These are phyloP conservation scores for Suillus discolor DNA, from an alignment of 768 basidiomycete species.

Conservation along the genomic window DNA sequence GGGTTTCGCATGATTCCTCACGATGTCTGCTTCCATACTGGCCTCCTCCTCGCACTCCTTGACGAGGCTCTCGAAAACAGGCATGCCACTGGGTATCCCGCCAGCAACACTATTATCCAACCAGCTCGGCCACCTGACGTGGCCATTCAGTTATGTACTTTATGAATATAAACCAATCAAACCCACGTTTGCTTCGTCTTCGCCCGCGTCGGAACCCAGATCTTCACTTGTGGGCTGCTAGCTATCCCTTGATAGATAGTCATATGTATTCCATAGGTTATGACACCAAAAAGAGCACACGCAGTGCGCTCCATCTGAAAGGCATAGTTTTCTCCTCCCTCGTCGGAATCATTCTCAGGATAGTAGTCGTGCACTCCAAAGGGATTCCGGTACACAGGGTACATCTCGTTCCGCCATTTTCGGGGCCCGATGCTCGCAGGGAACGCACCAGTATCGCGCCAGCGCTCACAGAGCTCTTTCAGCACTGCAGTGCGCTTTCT, in stretches of 20 bases:
- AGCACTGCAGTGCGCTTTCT: conserved; percentile 62
- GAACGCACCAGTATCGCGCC: conserved; percentile 67
- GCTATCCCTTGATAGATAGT: conserved; percentile 57
- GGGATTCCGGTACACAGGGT: conserved; percentile 73
- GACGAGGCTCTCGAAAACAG: conserved; percentile 70
- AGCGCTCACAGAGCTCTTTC: conserved; percentile 69
- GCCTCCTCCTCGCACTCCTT: conserved; percentile 97
- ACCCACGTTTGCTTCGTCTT: conserved; percentile 87
- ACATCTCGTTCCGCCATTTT: conserved; percentile 89
- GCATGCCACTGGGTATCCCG: conserved; percentile 83
- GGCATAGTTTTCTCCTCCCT: conserved; percentile 54
- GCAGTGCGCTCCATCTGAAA: conserved; percentile 92
- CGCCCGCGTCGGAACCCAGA: conserved; percentile 91
- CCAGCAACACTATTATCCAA: conserved; percentile 94
- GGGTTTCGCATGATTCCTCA: conserved; percentile 56
- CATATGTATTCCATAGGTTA: conserved; percentile 94
- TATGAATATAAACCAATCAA: not conserved
- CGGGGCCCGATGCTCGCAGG: conserved; percentile 65
- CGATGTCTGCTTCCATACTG: conserved; percentile 68
- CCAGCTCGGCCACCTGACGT: conserved; percentile 73
- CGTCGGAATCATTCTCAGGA: conserved; percentile 30
- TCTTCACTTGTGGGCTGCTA: conserved; percentile 41
- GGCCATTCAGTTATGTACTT: not conserved
- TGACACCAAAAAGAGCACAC: conserved; percentile 84
- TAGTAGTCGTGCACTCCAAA: conserved; percentile 50